phyloP scores from a whole-genome alignment of 345 rosid genomes.

The Schrenkiella parvula region DNA sequence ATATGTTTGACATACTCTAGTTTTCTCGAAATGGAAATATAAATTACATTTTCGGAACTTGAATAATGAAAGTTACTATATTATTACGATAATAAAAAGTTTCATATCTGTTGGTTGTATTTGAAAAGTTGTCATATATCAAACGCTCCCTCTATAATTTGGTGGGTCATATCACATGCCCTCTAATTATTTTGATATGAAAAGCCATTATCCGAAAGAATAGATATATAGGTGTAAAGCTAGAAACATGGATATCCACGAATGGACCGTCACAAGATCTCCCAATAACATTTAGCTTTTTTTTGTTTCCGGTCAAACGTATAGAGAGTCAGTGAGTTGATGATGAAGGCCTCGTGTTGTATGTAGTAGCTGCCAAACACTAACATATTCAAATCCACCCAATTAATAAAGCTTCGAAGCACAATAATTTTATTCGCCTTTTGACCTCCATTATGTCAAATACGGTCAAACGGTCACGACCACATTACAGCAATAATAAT shows the following conservation, averaged over 20 bases:
- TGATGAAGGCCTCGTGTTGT: slow-evolving; percentile 30
- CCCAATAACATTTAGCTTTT: slow-evolving; percentile 18
- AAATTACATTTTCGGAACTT: background rate
- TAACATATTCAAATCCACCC: slow-evolving; percentile 21
- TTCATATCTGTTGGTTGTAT: background rate
- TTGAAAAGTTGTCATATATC: background rate
- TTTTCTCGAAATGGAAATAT: background rate
- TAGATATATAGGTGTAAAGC: slow-evolving; percentile 14
- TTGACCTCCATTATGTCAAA: slow-evolving; percentile 20
- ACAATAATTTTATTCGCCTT: slow-evolving; percentile 20
- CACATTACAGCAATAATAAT: background rate
- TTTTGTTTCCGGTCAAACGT: slow-evolving; percentile 27
- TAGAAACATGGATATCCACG: slow-evolving; percentile 33
- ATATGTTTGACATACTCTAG: background rate
- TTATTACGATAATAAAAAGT: background rate
- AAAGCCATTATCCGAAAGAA: slow-evolving; percentile 19
- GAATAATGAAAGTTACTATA: background rate
- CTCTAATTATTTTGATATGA: slow-evolving; percentile 24
- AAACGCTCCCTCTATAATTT: slow-evolving; percentile 3
- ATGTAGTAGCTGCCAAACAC: slow-evolving; percentile 34
- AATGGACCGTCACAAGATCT: slow-evolving; percentile 31
- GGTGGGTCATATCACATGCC: slow-evolving; percentile 32
- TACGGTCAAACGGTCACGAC: slow-evolving; percentile 1
- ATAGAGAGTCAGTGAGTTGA: slow-evolving; percentile 26
- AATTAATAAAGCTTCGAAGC: slow-evolving; percentile 13